phyloP scores from a whole-genome alignment of 2,329 filamentous ascomycete species.

The Paecilomyces fulvus region DNA sequence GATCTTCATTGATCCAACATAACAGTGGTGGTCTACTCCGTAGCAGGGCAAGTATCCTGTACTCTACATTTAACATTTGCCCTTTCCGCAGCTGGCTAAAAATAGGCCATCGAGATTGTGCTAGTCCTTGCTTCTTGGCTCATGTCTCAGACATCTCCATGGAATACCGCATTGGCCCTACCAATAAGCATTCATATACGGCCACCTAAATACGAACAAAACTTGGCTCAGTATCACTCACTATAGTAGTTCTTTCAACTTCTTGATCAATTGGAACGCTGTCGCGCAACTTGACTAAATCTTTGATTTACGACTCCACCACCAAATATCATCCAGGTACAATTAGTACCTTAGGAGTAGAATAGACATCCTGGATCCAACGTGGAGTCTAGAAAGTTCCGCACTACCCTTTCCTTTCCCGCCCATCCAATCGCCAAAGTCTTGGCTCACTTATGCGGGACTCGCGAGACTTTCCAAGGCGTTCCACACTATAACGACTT shows the following conservation, averaged over 20 bases:
- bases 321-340: no score
- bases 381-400: background rate
- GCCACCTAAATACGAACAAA: background rate
- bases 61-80: background rate
- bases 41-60: background rate
- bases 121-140: no score
- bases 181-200: background rate
- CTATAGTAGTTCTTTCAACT: background rate
- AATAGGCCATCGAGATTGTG: background rate
- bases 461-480: background rate
- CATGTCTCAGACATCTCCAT: background rate
- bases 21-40: background rate
- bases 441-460: background rate
- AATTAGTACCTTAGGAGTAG: no score
- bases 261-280: background rate
- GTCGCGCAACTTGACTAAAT: background rate
- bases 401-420: background rate
- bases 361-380: no score
- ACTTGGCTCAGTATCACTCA: background rate
- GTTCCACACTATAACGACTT: background rate
- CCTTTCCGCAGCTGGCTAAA: background rate
- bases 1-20: background rate
- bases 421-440: background rate
- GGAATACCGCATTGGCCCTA: background rate
- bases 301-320: background rate